Evolutionary conservation across 371 early-diverging fungal species (phyloP), one percentile per base, ranked within the genome.

Genomic region (Syncephalis plumigaleata): DNA sequence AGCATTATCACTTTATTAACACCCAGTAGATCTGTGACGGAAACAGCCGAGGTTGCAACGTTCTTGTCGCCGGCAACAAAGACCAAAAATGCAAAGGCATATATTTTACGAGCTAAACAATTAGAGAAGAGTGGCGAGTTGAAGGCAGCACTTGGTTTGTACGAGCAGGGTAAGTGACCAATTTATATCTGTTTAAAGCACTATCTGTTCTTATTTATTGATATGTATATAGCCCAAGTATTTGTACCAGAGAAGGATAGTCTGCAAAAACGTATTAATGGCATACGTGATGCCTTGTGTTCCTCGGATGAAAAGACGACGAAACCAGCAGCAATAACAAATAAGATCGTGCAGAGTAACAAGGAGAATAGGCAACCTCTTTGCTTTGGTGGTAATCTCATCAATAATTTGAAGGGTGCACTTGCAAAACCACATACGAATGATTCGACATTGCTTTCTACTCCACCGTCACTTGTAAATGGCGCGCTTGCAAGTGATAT

Each of bases 41-140:
- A 16, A 44, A 21, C 16, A 42, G 43, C 42, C 9, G 49, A 53
- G 23, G 53, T 68, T 2, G 51, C 66, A 2, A 59, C 66, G 11
- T 36, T 68, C 40, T 57, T 68, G 18, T 62, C 70, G 20, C 68
- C 68, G 8, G 55, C 58, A 5, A 68, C 68, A 0, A 68, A 68
- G 43, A 66, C 64, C 17, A 68, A 68, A 45, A 68, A 59, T n/a
- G 63, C 65, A 37, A 53, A 60, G 13, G 68, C 70, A 0, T 64
- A 60, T 53, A 55, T 69, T 16, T 55, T 55, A 25, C 55, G 58
- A 20, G 68, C 59, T 13, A 54, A 63, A 20, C 53, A 57, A 51
- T 53, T 66, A 7, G 67, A 68, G 44, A 54, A 60, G 22, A 45
- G 55, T 17, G 66, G 67, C 36, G 53, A 70, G 1, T 25, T 60